Evolutionary conservation across 163 green algal species (phyloP), one percentile per base, ranked within the genome.

Genomic region (Volvox carteri): DNA sequence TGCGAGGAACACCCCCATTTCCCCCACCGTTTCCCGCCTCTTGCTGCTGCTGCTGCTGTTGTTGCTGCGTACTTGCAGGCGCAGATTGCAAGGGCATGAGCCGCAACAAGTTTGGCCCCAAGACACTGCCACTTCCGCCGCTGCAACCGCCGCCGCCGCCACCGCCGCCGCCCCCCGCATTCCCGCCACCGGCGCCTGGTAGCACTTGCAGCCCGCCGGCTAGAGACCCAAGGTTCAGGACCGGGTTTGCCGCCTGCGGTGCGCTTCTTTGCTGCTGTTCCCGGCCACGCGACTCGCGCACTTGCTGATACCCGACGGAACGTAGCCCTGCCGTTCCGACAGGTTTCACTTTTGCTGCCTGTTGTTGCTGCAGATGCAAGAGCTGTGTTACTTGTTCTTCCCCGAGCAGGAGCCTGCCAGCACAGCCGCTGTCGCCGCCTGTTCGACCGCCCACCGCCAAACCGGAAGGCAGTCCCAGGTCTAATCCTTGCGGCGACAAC

Each of bases 221-320:
- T 12, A 85, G 52, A 19, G 48, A 33, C 30, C 76, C 76, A 30
- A 86, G 56, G 39, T 86, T 86, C 37, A 86, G 56, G 21, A 50
- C 56, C 7, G 73, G 23, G 33, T 54, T 56, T 25, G 73, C 7
- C 42, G 73, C 33, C 39, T 18, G 37, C 52, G 50, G 21, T 35
- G 35, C 78, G 37, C 39, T 14, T 18, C 48, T 58, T 28, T 86
- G 78, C 78, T 77, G 78, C 23, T 60, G 58, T 58, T 86, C 41
- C 2, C 52, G 75, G 19, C 41, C 35, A 44, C 75, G 75, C 9
- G 48, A 12, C 75, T 84, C 75, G 18, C 75, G 75, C 12, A 84
- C 12, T 30, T 67, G 33, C 75, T 84, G 42, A 48, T 50, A 48
- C 62, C 16, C 1, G 42, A 68, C 37, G n/a, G 23, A 21, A 30